phyloP scores from a whole-genome alignment of 176 grass and related monocot genomes.

The Aegilops umbellulata region DNA sequence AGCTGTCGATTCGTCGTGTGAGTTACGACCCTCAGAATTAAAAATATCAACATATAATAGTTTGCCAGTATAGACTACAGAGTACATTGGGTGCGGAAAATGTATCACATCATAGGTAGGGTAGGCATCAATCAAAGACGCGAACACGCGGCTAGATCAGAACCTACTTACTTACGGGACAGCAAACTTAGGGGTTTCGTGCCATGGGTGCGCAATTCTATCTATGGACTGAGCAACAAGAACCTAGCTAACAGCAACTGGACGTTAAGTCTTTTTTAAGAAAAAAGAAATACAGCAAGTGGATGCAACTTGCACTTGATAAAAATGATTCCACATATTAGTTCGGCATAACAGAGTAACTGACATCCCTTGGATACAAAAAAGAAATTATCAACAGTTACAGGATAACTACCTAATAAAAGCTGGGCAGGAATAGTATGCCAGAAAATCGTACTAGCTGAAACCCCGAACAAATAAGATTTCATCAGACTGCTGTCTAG shows the following conservation, averaged over 20 bases:
- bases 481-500: neutral
- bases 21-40: neutral
- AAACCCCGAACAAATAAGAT: neutral
- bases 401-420: neutral
- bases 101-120: neutral
- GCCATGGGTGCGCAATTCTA: neutral
- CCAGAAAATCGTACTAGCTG: neutral
- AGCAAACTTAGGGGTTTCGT: neutral
- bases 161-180: neutral
- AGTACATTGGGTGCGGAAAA: neutral
- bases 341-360: neutral
- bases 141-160: neutral
- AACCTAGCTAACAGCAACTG: neutral
- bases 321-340: neutral
- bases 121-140: neutral
- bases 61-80: neutral
- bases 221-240: neutral
- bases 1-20: neutral
- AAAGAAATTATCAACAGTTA: neutral
- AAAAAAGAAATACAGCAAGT: too few species aligned
- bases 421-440: neutral
- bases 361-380: neutral
- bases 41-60: neutral
- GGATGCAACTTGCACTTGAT: neutral
- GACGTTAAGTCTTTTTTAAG: neutral